Evolutionary conservation across 495 filamentous ascomycete species (phyloP).

Genomic region (Friedmanniomyces endolithicus): DNA sequence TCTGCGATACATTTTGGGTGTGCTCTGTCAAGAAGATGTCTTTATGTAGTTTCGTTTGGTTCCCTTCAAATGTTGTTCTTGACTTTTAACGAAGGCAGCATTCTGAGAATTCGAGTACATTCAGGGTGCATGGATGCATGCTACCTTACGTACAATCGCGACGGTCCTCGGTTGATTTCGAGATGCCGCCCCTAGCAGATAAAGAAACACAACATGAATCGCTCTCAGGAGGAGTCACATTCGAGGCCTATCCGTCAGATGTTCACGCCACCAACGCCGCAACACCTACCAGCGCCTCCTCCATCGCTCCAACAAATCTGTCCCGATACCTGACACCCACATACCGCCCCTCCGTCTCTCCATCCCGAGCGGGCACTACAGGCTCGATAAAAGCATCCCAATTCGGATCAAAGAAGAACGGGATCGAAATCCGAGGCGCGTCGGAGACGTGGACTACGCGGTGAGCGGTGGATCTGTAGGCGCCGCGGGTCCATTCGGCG

Average conservation of each 20-base stretch:
- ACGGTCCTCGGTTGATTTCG: no score
- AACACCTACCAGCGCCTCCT: neutral
- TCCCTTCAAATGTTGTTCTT: no score
- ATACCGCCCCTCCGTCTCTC: neutral
- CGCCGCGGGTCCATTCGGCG: slow-evolving; percentile 32
- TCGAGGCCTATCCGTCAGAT: neutral
- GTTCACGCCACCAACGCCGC: neutral
- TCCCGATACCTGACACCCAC: neutral
- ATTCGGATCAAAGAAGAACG: slow-evolving; percentile 34
- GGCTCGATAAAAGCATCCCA: slow-evolving; percentile 26
- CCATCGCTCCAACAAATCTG: neutral
- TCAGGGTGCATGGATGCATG: no score
- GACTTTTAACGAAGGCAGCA: no score
- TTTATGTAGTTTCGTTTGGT: no score
- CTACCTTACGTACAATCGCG: no score
- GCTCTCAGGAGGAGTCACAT: no score
- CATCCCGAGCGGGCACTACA: neutral
- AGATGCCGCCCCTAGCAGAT: no score
- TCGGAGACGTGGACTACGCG: slow-evolving; percentile 28
- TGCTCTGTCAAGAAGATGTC: no score
- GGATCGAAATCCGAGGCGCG: slow-evolving; percentile 28
- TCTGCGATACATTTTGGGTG: no score
- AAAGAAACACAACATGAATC: no score
- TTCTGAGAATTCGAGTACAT: no score
- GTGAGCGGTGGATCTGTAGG: slow-evolving; percentile 28